phyloP scores from a whole-genome alignment of 1,284 basidiomycete species.

The Sporisorium graminicola region DNA sequence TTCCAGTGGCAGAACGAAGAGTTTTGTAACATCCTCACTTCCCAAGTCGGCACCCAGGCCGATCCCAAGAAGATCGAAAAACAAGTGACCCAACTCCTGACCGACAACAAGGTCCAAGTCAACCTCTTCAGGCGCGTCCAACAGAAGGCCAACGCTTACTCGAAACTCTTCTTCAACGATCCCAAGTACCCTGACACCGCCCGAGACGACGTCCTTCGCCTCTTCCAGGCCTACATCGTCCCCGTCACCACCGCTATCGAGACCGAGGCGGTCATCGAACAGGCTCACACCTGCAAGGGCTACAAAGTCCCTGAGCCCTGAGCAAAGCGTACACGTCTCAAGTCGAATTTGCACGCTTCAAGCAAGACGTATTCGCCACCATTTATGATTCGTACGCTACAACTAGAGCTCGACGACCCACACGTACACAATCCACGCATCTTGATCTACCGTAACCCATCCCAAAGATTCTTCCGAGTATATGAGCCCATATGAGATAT shows the following conservation, averaged over 20 bases:
- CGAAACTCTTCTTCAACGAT: background rate
- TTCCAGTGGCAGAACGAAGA: background rate
- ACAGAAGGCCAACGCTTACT: slow-evolving; percentile 11
- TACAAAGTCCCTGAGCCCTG: background rate
- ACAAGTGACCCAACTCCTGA: background rate
- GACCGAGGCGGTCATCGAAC: slow-evolving; percentile 1
- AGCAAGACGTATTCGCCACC: background rate
- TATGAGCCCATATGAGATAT: slow-evolving; percentile 7
- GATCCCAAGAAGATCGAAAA: background rate
- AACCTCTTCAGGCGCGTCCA: slow-evolving; percentile 13
- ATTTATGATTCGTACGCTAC: no score
- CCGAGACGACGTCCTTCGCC: slow-evolving; percentile 1
- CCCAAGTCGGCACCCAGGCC: background rate
- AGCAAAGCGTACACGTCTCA: background rate
- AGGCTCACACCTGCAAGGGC: slow-evolving; percentile 3
- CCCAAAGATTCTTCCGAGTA: slow-evolving; percentile 9
- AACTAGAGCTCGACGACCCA: no score
- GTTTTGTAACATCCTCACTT: slow-evolving; percentile 13
- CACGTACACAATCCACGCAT: background rate
- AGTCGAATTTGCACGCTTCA: background rate
- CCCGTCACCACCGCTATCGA: slow-evolving; percentile 35
- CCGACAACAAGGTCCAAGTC: slow-evolving; percentile 15
- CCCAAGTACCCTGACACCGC: background rate
- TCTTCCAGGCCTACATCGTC: slow-evolving; percentile 46
- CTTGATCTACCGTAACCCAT: slow-evolving; percentile 2